Evolutionary conservation across 768 basidiomycete species (phyloP), one percentile per base, ranked within the genome.

Genomic region (Lactarius tabidus): DNA sequence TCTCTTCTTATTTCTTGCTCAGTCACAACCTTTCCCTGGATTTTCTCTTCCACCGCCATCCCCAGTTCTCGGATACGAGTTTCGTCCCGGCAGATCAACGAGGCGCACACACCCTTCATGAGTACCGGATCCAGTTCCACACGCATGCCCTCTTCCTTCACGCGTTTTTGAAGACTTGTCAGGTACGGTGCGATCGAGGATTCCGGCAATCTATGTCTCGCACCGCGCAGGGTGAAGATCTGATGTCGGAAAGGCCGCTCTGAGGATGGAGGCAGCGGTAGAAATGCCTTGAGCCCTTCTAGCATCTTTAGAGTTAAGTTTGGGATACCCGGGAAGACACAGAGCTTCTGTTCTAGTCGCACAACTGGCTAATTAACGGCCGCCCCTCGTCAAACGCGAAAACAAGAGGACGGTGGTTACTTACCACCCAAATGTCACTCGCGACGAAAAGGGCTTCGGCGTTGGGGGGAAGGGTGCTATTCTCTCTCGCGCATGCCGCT

Each of bases 271-370:
- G 94, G 93, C 31, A 97, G 81, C 1, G 91, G 86, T 1, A 97
- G 77, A 73, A 86, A 91, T 10, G 85, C 85, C 17, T 84, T 84
- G 26, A 95, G 77, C 23, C 82, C 85, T 60, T 86, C 82, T 39
- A 97, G 77, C 81, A 98, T 88, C 74, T 84, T 85, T 70, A 89
- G 85, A 77, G 95, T 96, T 35, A 96, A 80, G 3, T 79, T 76
- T 0, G 95, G 95, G 53, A 97, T 92, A 33, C 95, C 95, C 0
- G 95, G 95, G 76, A 98, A 88, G 31, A 98, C 80, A 75, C 93
- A 96, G 18, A 97, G 80, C 77, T 91, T 95, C 28, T 90, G 89
- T 70, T 85, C 85, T 2, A 97, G 79, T 20, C 93, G 82, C 0
- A 96, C 87, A 15, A 97, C 91, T 33, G 95, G 95, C 90, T 92